Evolutionary conservation across 768 basidiomycete genomes (phyloP).

Genomic region (Rhizopogon roseolus): DNA sequence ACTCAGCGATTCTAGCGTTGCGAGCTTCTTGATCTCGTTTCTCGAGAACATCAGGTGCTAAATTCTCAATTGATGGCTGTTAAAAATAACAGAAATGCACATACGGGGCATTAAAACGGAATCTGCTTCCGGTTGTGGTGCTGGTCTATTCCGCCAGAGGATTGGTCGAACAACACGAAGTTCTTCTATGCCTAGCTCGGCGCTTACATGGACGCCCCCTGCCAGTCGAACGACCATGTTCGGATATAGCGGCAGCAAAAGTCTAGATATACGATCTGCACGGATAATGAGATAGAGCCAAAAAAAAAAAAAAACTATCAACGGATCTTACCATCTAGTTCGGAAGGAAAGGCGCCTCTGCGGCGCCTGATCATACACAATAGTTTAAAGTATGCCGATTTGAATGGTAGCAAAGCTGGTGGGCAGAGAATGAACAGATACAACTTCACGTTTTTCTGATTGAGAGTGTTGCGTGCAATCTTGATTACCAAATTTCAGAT

Average conservation of each 20-base stretch:
- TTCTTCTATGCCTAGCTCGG: slow-evolving; percentile 31
- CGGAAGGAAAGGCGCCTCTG: slow-evolving; percentile 17
- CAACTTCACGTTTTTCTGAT: slow-evolving; percentile 34
- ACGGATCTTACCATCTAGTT: slow-evolving; percentile 21
- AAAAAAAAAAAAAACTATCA: neutral
- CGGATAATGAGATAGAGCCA: slow-evolving; percentile 1
- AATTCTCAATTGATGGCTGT: slow-evolving; percentile 1
- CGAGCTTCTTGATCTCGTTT: slow-evolving; percentile 1
- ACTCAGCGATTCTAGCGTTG: neutral
- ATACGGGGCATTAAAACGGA: slow-evolving; percentile 35
- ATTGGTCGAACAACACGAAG: slow-evolving; percentile 15
- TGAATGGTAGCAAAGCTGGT: slow-evolving; percentile 33
- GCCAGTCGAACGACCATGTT: slow-evolving; percentile 22
- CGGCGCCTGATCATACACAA: slow-evolving; percentile 37
- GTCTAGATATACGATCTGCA: slow-evolving; percentile 26
- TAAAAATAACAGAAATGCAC: slow-evolving; percentile 9
- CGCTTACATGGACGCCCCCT: slow-evolving; percentile 18
- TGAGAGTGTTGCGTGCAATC: slow-evolving; percentile 46
- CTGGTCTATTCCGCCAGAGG: slow-evolving; percentile 12
- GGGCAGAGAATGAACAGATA: slow-evolving; percentile 45
- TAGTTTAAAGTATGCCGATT: slow-evolving; percentile 45
- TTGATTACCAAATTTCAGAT: slow-evolving; percentile 12
- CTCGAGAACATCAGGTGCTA: slow-evolving; percentile 36
- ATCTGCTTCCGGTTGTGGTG: neutral
- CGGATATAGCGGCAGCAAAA: slow-evolving; percentile 29